These are phyloP conservation scores for Spathaspora sp. DNA, from an alignment of 805 yeast genomes.

Conservation along the genomic window DNA sequence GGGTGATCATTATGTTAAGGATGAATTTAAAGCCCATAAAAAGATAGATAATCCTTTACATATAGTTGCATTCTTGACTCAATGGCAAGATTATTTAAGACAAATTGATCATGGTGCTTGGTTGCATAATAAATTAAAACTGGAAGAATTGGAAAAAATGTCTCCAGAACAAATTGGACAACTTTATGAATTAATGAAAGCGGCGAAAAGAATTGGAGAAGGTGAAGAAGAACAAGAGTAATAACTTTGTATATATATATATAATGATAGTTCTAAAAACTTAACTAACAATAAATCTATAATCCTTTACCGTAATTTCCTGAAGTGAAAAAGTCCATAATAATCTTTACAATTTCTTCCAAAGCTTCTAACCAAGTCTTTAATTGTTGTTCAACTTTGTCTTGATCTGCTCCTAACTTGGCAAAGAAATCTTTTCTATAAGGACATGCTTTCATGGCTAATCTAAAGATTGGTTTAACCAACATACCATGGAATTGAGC, in stretches of 20 bases:
- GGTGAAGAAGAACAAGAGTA: constrained; percentile 1
- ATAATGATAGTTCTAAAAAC: neutral
- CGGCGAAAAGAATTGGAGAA: constrained; percentile 43
- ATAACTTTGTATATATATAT: neutral
- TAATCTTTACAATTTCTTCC: constrained; percentile 67
- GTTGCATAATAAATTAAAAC: constrained; percentile 48
- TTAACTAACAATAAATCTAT: constrained; percentile 23
- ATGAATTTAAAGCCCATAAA: constrained; percentile 85
- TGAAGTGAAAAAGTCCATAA: constrained; percentile 68
- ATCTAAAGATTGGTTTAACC: constrained; percentile 80
- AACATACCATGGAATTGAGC: constrained; percentile 78
- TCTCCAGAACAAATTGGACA: constrained; percentile 88
- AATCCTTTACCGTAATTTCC: constrained; percentile 90
- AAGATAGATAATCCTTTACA: constrained; percentile 84
- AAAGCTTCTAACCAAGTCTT: constrained; percentile 72
- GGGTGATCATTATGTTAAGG: constrained; percentile 87
- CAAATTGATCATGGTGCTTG: constrained; percentile 48
- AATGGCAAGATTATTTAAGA: constrained; percentile 86
- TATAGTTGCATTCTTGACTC: constrained; percentile 86
- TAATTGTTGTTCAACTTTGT: constrained; percentile 61
- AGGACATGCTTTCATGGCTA: constrained; percentile 95
- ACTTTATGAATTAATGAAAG: constrained; percentile 73
- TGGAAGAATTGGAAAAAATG: constrained; percentile 72
- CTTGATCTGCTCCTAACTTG: constrained; percentile 76
- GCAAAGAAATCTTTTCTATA: constrained; percentile 81